phyloP scores from a whole-genome alignment of 768 basidiomycete genomes.

The Auricularia heimuer region DNA sequence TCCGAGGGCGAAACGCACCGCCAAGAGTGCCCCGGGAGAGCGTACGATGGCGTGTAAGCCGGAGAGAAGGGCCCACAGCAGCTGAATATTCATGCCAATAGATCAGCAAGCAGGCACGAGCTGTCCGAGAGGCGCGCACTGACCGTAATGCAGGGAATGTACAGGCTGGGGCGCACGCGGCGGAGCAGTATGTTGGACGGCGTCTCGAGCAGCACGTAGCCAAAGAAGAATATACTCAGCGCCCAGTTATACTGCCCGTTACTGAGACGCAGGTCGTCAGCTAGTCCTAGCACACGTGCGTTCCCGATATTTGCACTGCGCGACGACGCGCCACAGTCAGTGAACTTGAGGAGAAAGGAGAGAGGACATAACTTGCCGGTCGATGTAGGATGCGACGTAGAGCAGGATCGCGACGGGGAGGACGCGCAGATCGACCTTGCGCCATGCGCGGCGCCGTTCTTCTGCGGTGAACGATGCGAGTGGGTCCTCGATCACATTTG shows the following conservation, averaged over 20 bases:
- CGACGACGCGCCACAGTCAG: background rate
- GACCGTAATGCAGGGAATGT: conserved; percentile 6
- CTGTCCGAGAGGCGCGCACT: background rate
- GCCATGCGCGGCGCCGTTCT: conserved; percentile 4
- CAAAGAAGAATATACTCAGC: conserved; percentile 11
- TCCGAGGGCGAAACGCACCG: conserved; percentile 29
- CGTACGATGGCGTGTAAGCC: conserved; percentile 18
- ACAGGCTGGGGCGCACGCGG: conserved; percentile 12
- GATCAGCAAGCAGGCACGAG: background rate
- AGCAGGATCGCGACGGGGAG: conserved; percentile 10
- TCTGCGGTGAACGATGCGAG: too few relatives aligned
- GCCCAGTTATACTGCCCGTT: conserved; percentile 9
- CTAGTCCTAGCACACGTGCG: conserved; percentile 21
- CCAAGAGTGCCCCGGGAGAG: conserved; percentile 12
- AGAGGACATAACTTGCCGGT: conserved; percentile 17
- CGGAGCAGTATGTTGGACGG: conserved; percentile 20
- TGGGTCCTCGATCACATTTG: too few relatives aligned
- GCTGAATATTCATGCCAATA: conserved; percentile 6
- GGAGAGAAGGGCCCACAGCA: conserved; percentile 23
- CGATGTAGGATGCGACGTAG: conserved; percentile 10
- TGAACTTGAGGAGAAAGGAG: background rate
- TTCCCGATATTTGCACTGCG: conserved; percentile 25
- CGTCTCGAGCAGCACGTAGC: conserved; percentile 17
- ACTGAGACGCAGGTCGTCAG: conserved; percentile 14
- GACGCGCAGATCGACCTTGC: conserved; percentile 12